Evolutionary conservation across 805 yeast species (phyloP).

Genomic region (Scheffersomyces spartinae): DNA sequence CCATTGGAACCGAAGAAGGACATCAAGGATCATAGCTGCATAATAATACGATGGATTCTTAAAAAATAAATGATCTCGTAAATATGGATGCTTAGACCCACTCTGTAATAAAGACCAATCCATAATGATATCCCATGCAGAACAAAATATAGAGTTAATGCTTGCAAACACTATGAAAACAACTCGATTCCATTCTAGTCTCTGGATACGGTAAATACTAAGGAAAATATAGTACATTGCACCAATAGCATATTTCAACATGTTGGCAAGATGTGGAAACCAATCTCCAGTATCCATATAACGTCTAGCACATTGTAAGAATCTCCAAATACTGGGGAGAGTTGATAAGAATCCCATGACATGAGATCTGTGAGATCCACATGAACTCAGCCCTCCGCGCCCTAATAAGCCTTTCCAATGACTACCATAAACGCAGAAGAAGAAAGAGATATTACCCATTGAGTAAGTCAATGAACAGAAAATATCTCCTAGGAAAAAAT

Average conservation of each 20-base stretch:
- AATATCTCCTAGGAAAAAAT: slow-evolving; percentile 88
- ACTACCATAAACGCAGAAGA: slow-evolving; percentile 69
- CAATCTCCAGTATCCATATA: slow-evolving; percentile 87
- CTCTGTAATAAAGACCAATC: slow-evolving; percentile 88
- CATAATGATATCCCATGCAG: slow-evolving; percentile 87
- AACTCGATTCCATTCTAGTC: slow-evolving; percentile 30
- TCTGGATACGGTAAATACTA: slow-evolving; percentile 66
- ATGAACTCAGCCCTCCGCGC: slow-evolving; percentile 27
- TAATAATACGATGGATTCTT: slow-evolving; percentile 52
- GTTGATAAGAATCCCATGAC: slow-evolving; percentile 75
- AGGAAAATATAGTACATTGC: slow-evolving; percentile 59
- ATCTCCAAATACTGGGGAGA: slow-evolving; percentile 84
- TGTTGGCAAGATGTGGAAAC: slow-evolving; percentile 93
- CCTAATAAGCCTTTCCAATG: slow-evolving; percentile 51
- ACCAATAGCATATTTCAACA: slow-evolving; percentile 61
- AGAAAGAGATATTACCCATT: slow-evolving; percentile 72
- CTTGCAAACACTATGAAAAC: slow-evolving; percentile 65
- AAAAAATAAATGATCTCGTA: slow-evolving; percentile 65
- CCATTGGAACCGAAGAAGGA: slow-evolving; percentile 82
- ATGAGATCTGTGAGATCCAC: slow-evolving; percentile 74
- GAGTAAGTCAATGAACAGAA: slow-evolving; percentile 83
- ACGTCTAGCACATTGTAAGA: slow-evolving; percentile 84
- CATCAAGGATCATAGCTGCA: slow-evolving; percentile 60
- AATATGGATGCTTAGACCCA: slow-evolving; percentile 39
- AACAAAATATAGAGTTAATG: slow-evolving; percentile 56